Conservation (phyloP, 176 grass and related monocot species). For the Saccharum officinarum region DNA sequence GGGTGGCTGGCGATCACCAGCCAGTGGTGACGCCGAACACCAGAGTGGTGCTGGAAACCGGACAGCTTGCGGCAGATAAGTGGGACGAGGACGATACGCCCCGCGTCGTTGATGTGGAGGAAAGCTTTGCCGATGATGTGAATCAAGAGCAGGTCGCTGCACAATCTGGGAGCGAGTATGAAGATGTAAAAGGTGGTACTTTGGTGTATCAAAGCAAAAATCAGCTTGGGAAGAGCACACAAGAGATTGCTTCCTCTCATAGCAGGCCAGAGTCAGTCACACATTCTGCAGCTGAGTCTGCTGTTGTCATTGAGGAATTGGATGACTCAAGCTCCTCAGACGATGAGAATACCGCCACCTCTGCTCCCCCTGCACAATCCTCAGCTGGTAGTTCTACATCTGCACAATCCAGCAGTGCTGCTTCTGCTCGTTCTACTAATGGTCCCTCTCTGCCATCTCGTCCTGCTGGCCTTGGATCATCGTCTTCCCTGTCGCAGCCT, state of each 20-base stretch:
- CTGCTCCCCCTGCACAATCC: constrained; percentile 27
- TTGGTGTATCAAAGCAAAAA: not conserved
- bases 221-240: constrained; percentile 1
- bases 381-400: not conserved
- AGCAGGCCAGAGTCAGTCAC: not conserved
- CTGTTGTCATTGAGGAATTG: constrained; percentile 57
- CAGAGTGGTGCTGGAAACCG: not conserved
- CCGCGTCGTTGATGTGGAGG: not conserved
- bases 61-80: not conserved
- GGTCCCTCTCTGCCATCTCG: constrained; percentile 40
- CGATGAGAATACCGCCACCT: constrained; percentile 49
- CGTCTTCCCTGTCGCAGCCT: constrained; percentile 58
- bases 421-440: constrained; percentile 23
- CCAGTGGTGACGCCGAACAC: constrained; percentile 11
- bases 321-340: constrained; percentile 44
- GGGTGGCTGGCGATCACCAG: not conserved
- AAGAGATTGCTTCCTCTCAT: not conserved
- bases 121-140: not conserved
- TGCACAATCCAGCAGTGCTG: constrained; percentile 22
- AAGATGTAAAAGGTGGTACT: not conserved
- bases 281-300: constrained; percentile 44
- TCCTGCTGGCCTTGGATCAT: constrained; percentile 83
- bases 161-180: not conserved
- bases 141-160: constrained; percentile 3
- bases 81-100: constrained; percentile 18